Evolutionary conservation across 106 monocot species (phyloP), one percentile per base, ranked within the genome.

Genomic region (Cymbidium sinense): DNA sequence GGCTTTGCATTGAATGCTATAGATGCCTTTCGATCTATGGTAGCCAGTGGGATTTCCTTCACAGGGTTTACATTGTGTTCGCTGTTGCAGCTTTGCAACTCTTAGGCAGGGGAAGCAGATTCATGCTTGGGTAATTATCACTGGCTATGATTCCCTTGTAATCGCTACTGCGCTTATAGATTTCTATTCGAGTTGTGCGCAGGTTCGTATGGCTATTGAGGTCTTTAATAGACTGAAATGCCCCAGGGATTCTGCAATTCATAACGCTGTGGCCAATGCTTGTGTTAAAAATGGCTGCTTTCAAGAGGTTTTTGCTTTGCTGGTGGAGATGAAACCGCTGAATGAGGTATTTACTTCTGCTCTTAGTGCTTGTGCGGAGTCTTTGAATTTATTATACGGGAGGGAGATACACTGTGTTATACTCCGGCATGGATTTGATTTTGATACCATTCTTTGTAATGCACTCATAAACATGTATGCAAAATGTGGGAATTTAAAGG

Each of bases 381-480:
- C 70, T 8, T 50, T 65, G 50, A 77, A 77, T 64, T 64, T 86
- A 43, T 11, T 6, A 12, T 84, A 84, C 33, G 86, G 89, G 44
- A 84, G 52, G 61, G 86, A 86, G 75, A 79, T 80, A 34, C 89
- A 89, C 35, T 86, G 86, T 39, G 25, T 70, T n/a, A 37, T 70
- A n/a, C 4, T 84, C 6, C 81, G 75, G 15, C 43, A 28, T 29
- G 81, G 83, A 2, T 81, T 84, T 70, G 41, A 54, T 30, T 74
- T 62, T 11, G 86, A 86, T 8, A 70, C 80, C 27, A 80, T 84
- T 36, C 77, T 77, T 39, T 75, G 81, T 23, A 89, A 89, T 69
- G 77, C 84, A 0, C 79, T 89, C 29, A 19, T 89, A 9, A 75
- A 84, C 50, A 82, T 89, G 86, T 89, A 89, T 29, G 72, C 82